A percentile compares a stretch with the other conserved stretches of the same genome.
These are phyloP conservation scores for Epichloe gansuensis DNA, from an alignment of 2,329 filamentous ascomycete species.

Conservation along the genomic window DNA sequence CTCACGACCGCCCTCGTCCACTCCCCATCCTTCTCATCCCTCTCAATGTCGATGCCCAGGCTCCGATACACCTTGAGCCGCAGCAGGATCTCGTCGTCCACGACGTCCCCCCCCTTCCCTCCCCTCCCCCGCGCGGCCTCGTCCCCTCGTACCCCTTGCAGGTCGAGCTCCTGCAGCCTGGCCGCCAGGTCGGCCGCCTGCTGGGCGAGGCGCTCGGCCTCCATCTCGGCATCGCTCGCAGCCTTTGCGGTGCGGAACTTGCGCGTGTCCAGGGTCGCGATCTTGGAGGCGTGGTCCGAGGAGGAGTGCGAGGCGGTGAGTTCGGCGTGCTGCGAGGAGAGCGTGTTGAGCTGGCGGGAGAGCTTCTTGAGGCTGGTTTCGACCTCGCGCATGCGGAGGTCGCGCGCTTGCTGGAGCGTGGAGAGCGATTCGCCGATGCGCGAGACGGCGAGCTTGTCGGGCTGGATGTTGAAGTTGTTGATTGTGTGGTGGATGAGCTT, in stretches of 20 bases:
- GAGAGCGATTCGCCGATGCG: constrained; percentile 76
- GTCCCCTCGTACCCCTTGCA: constrained; percentile 70
- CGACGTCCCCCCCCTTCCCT: constrained; percentile 21
- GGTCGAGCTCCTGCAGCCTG: constrained; percentile 68
- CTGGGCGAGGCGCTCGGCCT: constrained; percentile 78
- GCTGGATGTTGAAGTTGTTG: constrained; percentile 85
- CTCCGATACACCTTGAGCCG: constrained; percentile 85
- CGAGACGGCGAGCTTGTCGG: constrained; percentile 71
- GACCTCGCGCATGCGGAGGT: constrained; percentile 59
- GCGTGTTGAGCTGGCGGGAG: constrained; percentile 60
- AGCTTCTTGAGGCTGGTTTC: constrained; percentile 58
- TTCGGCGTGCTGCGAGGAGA: constrained; percentile 65
- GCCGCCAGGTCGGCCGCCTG: constrained; percentile 65
- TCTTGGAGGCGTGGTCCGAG: constrained; percentile 67
- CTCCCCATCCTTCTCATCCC: constrained; percentile 59
- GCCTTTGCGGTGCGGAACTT: constrained; percentile 94
- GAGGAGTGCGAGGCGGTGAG: constrained; percentile 63
- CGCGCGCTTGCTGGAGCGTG: constrained; percentile 72
- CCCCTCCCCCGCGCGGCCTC: constrained; percentile 10
- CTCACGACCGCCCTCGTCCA: constrained; percentile 77
- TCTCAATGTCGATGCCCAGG: constrained; percentile 77
- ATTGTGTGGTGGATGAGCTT: constrained; percentile 62
- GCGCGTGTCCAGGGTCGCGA: constrained; percentile 76
- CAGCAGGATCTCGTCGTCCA: constrained; percentile 54
- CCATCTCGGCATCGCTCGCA: constrained; percentile 78